Base-by-base conservation (phyloP, 108 stramenopile species). In the Skeletonema tropicum region DNA sequence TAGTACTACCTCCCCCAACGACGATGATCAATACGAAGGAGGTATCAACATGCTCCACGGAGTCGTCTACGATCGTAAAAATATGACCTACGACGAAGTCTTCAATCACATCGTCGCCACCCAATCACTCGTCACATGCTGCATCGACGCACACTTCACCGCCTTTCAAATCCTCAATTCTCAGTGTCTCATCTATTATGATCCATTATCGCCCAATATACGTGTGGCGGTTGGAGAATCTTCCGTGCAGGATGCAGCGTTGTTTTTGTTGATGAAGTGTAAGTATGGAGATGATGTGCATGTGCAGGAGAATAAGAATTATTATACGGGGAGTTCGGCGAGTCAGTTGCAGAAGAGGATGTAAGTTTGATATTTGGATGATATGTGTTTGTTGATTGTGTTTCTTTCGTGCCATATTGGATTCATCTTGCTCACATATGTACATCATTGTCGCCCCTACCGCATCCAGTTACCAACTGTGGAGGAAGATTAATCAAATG, bases 101-200 rank as follows among this genome's bases (percentile, higher is more conserved):
- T 79, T 74, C 75, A 79, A 75, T 35, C 60, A 82, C 64, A 57
- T 86, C 1, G 68, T 68, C 38, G 30, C 60, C 39, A 79, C 62
- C 39, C 31, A 80, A 66, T 79, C 64, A 35, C 57, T 86, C 19
- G 85, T 86, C 32, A 86, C 83, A 42, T 86, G 82, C 83, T 83
- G 85, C 75, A 82, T 86, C 74, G 85, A 86, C 46, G 74, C 85
- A 19, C 85, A 86, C 79, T 86, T 86, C 42, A 86, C 85, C 12
- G 74, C 85, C 41, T 86, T 86, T 45, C 80, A 86, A 69, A 65
- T 80, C 11, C 63, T 86, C 30, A 64, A 65, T 39, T 49, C 79
- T 11, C 23, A 35, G 12, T 58, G 58, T 8, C 57, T 86, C 6
- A 21, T 86, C 2, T 78, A 86, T 21, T 86, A 86, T 60, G 85